phyloP scores from a whole-genome alignment of 192 early-diverging fungal species.

The Phlyctochytrium arcticum region DNA sequence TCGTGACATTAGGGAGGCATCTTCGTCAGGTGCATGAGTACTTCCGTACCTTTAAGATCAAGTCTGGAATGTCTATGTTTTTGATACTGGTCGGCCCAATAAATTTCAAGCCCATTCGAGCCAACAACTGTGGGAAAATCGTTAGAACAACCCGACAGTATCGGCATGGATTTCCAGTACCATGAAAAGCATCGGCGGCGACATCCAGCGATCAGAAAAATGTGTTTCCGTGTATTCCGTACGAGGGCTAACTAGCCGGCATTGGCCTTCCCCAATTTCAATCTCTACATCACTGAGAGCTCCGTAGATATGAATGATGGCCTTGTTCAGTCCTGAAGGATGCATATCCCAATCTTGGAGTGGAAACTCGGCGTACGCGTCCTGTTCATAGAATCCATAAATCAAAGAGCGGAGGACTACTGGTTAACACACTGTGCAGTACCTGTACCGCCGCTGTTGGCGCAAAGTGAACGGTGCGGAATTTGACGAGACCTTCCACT shows the following conservation, averaged over 20 bases:
- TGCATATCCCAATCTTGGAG: constrained; percentile 40
- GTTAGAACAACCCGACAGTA: background rate
- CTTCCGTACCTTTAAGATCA: constrained; percentile 43
- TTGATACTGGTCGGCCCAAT: constrained; percentile 36
- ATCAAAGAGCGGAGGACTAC: no score
- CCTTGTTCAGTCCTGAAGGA: constrained; percentile 14
- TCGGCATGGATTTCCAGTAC: constrained; percentile 24
- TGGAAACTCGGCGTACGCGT: constrained; percentile 46
- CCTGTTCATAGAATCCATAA: constrained; percentile 19
- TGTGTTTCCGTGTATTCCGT: constrained; percentile 19
- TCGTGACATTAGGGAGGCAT: background rate
- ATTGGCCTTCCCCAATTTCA: constrained; percentile 39
- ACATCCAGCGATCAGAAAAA: constrained; percentile 23
- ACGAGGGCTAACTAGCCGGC: constrained; percentile 30
- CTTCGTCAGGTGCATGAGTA: background rate
- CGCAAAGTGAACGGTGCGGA: constrained; percentile 45
- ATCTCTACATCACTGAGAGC: constrained; percentile 36
- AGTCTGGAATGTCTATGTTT: constrained; percentile 40
- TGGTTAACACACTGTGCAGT: no score
- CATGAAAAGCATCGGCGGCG: constrained; percentile 39
- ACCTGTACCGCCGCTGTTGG: constrained; percentile 47
- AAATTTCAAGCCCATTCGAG: constrained; percentile 43
- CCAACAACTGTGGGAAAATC: constrained; percentile 34
- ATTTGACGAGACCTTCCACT: constrained; percentile 40
- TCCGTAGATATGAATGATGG: constrained; percentile 36